A percentile compares a stretch with the other conserved stretches of the same genome.
These are phyloP conservation scores for Hypomontagnella monticulosa DNA, from an alignment of 495 filamentous ascomycete species.

Conservation along the genomic window DNA sequence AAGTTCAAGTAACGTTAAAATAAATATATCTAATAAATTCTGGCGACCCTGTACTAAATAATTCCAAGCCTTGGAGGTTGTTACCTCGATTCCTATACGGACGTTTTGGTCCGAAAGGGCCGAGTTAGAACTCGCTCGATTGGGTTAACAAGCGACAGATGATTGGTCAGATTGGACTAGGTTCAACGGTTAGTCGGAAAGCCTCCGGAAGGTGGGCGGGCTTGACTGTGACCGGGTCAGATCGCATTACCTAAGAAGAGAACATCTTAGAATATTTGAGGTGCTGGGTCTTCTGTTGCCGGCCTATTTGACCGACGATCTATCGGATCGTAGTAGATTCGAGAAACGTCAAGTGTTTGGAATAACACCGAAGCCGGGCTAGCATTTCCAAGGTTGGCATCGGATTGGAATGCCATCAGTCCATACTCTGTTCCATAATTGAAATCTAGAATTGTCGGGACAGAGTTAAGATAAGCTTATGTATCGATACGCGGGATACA, in stretches of 20 bases:
- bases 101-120: constrained; percentile 18
- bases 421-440: background rate
- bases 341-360: constrained; percentile 16
- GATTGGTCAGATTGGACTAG: constrained; percentile 12
- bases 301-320: background rate
- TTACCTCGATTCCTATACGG: too few relatives aligned
- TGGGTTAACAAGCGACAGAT: background rate
- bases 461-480: background rate
- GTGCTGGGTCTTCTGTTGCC: too few relatives aligned
- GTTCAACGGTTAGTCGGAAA: constrained; percentile 9
- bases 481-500: too few relatives aligned
- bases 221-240: background rate
- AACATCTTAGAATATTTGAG: background rate
- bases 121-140: constrained; percentile 9
- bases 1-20: too few relatives aligned
- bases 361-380: constrained; percentile 9
- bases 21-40: too few relatives aligned
- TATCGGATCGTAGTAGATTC: constrained; percentile 12
- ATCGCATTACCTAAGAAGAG: constrained; percentile 2
- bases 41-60: too few relatives aligned
- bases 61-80: too few relatives aligned
- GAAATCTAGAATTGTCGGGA: background rate
- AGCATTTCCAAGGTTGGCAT: background rate
- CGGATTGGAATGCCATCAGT: background rate
- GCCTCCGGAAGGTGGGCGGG: background rate